Percentiles rank a stretch among this genome's conserved stretches.
phyloP scores from a whole-genome alignment of 208 protist genomes.

The Angomonas ambiguus region DNA sequence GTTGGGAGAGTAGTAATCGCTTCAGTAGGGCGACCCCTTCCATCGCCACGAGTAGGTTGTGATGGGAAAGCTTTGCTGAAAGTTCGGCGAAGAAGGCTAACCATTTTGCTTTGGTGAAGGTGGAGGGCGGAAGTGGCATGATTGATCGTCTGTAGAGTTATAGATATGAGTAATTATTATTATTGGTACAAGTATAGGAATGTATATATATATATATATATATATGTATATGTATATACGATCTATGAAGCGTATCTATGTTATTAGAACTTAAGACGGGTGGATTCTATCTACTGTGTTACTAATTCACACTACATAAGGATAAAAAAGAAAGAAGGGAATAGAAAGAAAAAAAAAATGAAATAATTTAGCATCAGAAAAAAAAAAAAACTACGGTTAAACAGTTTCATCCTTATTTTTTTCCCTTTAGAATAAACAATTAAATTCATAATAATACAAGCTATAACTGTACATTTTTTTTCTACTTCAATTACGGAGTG shows the following conservation, averaged over 20 bases:
- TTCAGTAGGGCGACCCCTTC: slow-evolving; percentile 76
- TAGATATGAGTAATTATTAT: background rate
- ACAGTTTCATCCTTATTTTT: slow-evolving; percentile 4
- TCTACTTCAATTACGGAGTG: background rate
- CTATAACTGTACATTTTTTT: background rate
- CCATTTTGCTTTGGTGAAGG: slow-evolving; percentile 76
- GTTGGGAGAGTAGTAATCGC: slow-evolving; percentile 53
- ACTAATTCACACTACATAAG: background rate
- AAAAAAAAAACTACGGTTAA: background rate
- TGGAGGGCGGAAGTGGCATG: slow-evolving; percentile 54
- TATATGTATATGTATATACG: too few species aligned
- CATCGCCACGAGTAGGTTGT: slow-evolving; percentile 68
- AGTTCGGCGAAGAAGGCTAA: slow-evolving; percentile 85
- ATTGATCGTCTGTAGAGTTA: background rate
- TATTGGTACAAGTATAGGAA: background rate
- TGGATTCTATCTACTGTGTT: background rate
- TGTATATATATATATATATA: background rate
- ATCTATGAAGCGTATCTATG: too few species aligned
- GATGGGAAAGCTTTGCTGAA: slow-evolving; percentile 77
- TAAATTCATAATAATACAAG: slow-evolving; percentile 4
- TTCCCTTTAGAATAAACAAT: slow-evolving; percentile 13
- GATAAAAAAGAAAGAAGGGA: slow-evolving; percentile 13
- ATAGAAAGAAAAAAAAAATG: background rate
- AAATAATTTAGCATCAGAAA: background rate
- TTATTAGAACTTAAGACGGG: too few species aligned